Conservation (phyloP, 2,329 filamentous ascomycete species). For the Colletotrichum spinosum region DNA sequence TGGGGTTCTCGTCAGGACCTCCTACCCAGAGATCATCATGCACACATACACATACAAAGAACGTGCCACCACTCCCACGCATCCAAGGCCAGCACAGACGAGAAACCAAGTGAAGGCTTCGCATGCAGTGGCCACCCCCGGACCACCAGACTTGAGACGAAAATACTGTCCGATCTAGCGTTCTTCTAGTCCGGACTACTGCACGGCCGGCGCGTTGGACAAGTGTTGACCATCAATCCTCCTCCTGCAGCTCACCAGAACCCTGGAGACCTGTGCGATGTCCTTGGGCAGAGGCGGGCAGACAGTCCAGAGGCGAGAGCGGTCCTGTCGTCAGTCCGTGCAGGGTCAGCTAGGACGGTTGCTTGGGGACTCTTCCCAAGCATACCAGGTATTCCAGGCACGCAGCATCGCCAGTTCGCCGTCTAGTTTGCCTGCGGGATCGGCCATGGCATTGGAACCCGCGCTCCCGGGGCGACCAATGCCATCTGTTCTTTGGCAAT, state of each 20-base stretch:
- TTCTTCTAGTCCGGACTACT: neutral
- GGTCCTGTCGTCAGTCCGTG: constrained; percentile 10
- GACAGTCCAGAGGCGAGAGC: neutral
- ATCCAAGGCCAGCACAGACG: constrained; percentile 11
- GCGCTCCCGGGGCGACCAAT: constrained; percentile 28
- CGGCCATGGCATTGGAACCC: constrained; percentile 24
- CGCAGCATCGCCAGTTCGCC: constrained; percentile 4
- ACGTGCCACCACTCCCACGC: constrained; percentile 13
- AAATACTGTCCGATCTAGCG: constrained; percentile 30
- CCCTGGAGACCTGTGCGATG: constrained; percentile 15
- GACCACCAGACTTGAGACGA: constrained; percentile 22
- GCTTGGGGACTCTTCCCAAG: constrained; percentile 25
- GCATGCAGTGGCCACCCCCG: constrained; percentile 12
- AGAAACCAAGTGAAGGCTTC: constrained; percentile 27
- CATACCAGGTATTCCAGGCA: constrained; percentile 1
- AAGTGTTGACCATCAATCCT: neutral
- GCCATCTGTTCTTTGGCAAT: constrained; percentile 1
- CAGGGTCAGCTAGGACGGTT: constrained; percentile 18
- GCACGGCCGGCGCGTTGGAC: neutral
- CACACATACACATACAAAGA: constrained; percentile 7
- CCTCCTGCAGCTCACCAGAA: constrained; percentile 25
- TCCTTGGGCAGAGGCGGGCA: no score
- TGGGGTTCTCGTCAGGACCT: no score
- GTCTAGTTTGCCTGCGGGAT: constrained; percentile 20
- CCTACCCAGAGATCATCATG: no score